A percentile compares a stretch with the other conserved stretches of the same genome.
Evolutionary conservation across 2,329 filamentous ascomycete genomes (phyloP).

Genomic region (Scorias spongiosa): DNA sequence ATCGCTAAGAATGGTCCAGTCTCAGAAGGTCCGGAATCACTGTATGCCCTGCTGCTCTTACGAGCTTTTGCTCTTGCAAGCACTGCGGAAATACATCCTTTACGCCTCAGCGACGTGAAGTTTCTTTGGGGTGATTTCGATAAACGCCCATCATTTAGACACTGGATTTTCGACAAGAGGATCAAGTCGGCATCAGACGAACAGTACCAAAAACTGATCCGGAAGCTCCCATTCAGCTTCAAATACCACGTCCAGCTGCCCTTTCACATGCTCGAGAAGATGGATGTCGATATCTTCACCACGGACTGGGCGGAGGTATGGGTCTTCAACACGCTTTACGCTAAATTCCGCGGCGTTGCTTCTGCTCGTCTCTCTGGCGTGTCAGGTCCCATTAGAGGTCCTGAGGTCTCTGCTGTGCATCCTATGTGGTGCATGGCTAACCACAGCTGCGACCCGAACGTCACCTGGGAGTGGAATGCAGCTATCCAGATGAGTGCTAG

Average conservation of each 20-base stretch:
- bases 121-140: conserved; percentile 53
- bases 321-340: conserved; percentile 82
- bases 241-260: conserved; percentile 59
- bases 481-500: conserved; percentile 56
- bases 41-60: conserved; percentile 45
- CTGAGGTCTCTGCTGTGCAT: conserved; percentile 85
- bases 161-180: conserved; percentile 3
- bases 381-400: conserved; percentile 50
- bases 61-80: conserved; percentile 46
- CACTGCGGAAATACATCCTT: conserved; percentile 41
- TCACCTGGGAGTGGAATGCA: conserved; percentile 84
- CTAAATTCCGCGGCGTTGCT: conserved; percentile 85
- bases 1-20: conserved; percentile 42
- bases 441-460: conserved; percentile 90
- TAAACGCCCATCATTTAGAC: conserved; percentile 12
- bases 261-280: conserved; percentile 65
- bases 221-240: conserved; percentile 66
- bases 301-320: conserved; percentile 51
- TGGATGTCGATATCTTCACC: conserved; percentile 64
- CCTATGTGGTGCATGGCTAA: conserved; percentile 95
- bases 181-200: conserved; percentile 2
- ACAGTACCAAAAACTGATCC: conserved; percentile 1
- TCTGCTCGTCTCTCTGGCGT: conserved; percentile 58
- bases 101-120: conserved; percentile 44
- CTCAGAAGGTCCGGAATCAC: conserved; percentile 41